Base-by-base conservation (phyloP, 2,329 filamentous ascomycete genomes). In the Cladosporium colombiae region DNA sequence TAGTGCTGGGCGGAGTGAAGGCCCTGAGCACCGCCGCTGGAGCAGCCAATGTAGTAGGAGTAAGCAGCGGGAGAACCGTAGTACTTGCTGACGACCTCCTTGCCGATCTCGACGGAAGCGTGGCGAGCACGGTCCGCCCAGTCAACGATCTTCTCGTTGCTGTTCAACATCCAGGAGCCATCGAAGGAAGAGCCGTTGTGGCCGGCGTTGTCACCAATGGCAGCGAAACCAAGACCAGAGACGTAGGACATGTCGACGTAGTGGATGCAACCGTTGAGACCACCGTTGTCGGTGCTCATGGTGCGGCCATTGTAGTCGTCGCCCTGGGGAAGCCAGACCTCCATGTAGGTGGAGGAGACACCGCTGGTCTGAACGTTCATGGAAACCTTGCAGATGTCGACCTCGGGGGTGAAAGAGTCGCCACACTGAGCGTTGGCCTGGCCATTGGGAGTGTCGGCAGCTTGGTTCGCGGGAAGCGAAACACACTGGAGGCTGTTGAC, bases 11-110 rank as follows among this genome's bases (percentile, higher is more conserved):
- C 76, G 2, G 79, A 79, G 67, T 81, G 81, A 57, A 82, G 73
- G 33, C 81, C 82, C 69, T 83, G 81, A 18, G 78, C 76, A 23
- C 81, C 81, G 64, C 81, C 82, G 18, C 78, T 79, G 0, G 81
- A 82, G 72, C 82, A 84, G 27, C 81, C 81, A 7, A 81, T 71
- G 68, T 80, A 84, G 73, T 83, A 83, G 14, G 79, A 79, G 67
- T 82, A 80, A 29, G 73, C 72, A 49, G 75, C 74, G 18, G 72
- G 68, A 40, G 76, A 66, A 11, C 73, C 73, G 65, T 82, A 82
- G 72, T 80, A 81, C 27, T 70, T 67, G 40, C 71, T 70, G 55
- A 74, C 70, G 23, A 78, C 67, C 53, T 73, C 70, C 66, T 78
- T 77, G 52, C 74, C 75, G 31, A 73, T 69, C 57, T 72, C 69